Conservation (phyloP, 1,139 yeast species). For the Nakaseomyces nivariensis region DNA sequence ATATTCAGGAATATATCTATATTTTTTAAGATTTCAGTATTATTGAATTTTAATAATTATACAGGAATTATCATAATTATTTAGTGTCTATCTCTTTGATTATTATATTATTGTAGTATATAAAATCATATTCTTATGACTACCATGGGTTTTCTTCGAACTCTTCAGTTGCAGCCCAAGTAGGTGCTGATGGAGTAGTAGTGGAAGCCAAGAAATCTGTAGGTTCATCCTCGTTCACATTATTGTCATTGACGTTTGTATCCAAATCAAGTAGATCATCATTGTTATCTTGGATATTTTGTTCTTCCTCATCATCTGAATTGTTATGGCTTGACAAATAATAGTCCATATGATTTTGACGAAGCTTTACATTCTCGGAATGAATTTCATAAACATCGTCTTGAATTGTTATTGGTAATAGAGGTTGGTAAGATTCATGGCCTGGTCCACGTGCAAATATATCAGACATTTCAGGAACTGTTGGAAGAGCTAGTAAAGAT, state of each 20-base stretch:
- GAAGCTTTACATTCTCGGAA: conserved; percentile 31
- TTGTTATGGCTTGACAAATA: not conserved
- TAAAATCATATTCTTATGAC: not conserved
- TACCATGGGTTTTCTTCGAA: conserved; percentile 30
- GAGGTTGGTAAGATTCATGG: conserved; percentile 41
- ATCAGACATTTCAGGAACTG: conserved; percentile 46
- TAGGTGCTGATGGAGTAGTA: conserved; percentile 19
- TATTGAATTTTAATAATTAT: not conserved
- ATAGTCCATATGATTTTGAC: conserved; percentile 11
- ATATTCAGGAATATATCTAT: not conserved
- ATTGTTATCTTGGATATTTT: conserved; percentile 6
- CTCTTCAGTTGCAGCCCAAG: conserved; percentile 20
- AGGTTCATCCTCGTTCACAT: conserved; percentile 4
- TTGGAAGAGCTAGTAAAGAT: conserved; percentile 42
- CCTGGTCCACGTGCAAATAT: conserved; percentile 55
- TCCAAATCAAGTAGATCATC: conserved; percentile 5
- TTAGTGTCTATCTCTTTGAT: not conserved
- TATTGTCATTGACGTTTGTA: conserved; percentile 9
- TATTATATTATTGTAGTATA: not conserved
- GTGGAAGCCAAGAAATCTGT: conserved; percentile 8
- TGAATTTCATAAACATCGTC: conserved; percentile 58
- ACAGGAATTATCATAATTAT: not conserved
- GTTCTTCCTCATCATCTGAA: conserved; percentile 6
- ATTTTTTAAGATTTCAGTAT: not conserved
- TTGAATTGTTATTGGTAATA: conserved; percentile 46